Base-by-base conservation (phyloP, 1,284 basidiomycete genomes). In the Ganoderma lingzhi region DNA sequence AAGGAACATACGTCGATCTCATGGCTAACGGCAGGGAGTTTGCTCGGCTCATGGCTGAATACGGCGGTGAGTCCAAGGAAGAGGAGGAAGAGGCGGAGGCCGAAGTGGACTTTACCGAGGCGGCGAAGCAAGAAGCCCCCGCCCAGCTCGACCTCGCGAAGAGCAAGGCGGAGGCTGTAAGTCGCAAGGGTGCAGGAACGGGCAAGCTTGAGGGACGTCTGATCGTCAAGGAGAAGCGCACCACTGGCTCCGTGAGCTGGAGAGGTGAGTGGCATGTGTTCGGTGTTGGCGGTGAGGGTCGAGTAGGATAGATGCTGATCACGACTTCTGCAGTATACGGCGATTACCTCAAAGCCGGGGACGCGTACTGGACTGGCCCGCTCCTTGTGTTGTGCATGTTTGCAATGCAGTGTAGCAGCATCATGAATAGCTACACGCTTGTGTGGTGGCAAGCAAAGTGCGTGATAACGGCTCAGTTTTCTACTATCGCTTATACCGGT, bases 361-460 rank as follows among this genome's bases (percentile, higher is more conserved):
- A 83, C n/a, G 90, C 88, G 2, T 81, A 75, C 58, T 78, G 87
- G 68, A 91, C 89, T 1, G 77, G 87, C 0, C 91, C 93, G 0
- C 71, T 91, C 15, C 81, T 91, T n/a, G 12, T 93, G 3, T 12
- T 88, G 0, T 83, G 86, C 55, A 84, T 90, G 30, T 55, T 87
- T 5, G 75, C 90, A 19, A 92, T 93, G 88, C 94, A 95, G 81
- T 86, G 82, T 15, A 85, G 84, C 70, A 82, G 83, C 73, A 83
- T 88, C 67, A 76, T 86, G 73, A 89, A 86, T 73, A 84, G 84
- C 44, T 89, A 89, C 66, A 90, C 88, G 68, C 81, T 93, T 23
- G 88, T 92, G 9, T 93, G 89, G 88, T 94, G 92, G 92, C 86
- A 93, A 77, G 83, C 83, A 58, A 85, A 92, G 85, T 88, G 71